Evolutionary conservation across 176 grass and related monocot genomes (phyloP), one percentile per base, ranked within the genome.

Genomic region (Triticum dicoccoides): DNA sequence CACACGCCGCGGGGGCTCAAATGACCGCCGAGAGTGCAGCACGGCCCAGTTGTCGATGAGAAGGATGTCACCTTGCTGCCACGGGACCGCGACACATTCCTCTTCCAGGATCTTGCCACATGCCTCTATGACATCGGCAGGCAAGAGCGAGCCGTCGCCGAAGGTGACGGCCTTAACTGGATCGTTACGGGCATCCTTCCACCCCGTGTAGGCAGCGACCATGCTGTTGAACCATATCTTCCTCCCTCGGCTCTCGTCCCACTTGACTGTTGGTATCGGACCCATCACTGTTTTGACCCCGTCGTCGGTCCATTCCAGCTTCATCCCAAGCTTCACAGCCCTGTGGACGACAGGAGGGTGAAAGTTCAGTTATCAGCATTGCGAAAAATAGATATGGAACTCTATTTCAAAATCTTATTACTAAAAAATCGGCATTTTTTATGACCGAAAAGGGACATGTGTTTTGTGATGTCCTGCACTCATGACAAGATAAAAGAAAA

Each of bases 191-290:
- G 87, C 83, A 10, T 99, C 97, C 64, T 91, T 94, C 97, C 97
- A 99, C 14, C 97, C 94, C 0, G 97, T 99, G 83, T 96, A 96
- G 29, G 97, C 97, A 54, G 94, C 97, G 0, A 99, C 94, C 94
- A 96, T 96, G 90, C 97, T 97, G 80, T 97, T 99, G 68, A 99
- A 99, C 97, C 97, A 99, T 76, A 96, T 91, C 78, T 93, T 97
- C 59, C 89, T 89, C 11, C 77, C 83, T 37, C 94, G 81, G 29
- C 32, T 73, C 87, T 91, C 78, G 15, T 99, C 92, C 77, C 95
- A 84, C 65, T 92, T 94, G 8, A 99, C 71, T 5, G 87, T 94
- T 0, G 90, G 90, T 71, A 99, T 94, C 3, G 97, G 97, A 2
- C 97, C 97, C 89, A 94, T 97, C 32, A 91, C 13, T 58, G 94